Evolutionary conservation across 352 stramenopile species (phyloP), one percentile per base, ranked within the genome.

Genomic region (Phytophthora sp.): DNA sequence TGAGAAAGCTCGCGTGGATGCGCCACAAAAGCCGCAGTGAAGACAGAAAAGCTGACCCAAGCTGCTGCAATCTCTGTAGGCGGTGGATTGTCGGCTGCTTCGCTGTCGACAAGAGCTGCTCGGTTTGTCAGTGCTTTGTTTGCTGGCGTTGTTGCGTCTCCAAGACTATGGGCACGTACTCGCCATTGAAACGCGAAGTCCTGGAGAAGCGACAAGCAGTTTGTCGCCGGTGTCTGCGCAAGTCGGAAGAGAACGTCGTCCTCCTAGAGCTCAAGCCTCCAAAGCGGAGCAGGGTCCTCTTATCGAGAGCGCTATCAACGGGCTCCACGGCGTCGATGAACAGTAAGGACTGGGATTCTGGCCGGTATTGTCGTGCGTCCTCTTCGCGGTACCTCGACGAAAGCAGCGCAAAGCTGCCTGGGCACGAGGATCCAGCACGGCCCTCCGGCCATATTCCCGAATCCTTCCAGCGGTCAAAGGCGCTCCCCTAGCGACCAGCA

Each of bases 11-110:
- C 38, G 27, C 39, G 9, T 55, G 41, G 45, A 18, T 69, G 32
- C 27, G 28, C 12, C 37, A 60, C 17, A 60, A 38, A 8, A 57
- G 7, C 35, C 13, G 31, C 34, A 44, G 37, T 10, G n/a, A 50
- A 1, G 44, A 49, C n/a, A 44, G 31, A 1, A 15, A 48, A 2
- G 12, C 11, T 0, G 35, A 46, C 12, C 39, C 54, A 17, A 48
- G 56, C 13, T 71, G 54, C 11, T 74, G 69, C 38, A 37, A 32
- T n/a, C 53, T 77, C 26, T 77, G 63, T 41, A 48, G 18, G 28
- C 18, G 46, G 11, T 65, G 54, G 27, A 4, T 77, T 2, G 51
- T 52, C 4, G 53, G 52, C 3, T 54, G 31, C 20, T 57, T 62
- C 30, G 39, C 17, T 13, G 15, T 48, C 28, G 44, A 64, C 34